Evolutionary conservation across 768 basidiomycete species (phyloP), one percentile per base, ranked within the genome.

Genomic region (Suillus alpinus): DNA sequence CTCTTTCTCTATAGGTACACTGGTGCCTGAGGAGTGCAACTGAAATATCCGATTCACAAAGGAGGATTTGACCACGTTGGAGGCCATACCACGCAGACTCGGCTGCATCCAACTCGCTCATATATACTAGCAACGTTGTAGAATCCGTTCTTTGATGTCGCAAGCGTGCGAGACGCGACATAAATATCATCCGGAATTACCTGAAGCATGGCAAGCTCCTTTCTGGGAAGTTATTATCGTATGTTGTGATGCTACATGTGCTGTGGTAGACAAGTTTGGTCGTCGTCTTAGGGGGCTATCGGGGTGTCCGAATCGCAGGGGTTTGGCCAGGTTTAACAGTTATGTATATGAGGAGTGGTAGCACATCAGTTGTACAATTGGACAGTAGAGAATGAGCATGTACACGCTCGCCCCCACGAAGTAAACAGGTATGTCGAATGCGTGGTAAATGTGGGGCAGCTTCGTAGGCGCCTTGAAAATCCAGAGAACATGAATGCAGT

Each of bases 311-410:
- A 49, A 18, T 31, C 10, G 6, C 49, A 50, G 18, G 26, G 10
- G 16, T 47, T 47, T 26, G 23, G 26, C 3, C 23, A 29, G 7
- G 23, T 31, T 50, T 31, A 18, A 31, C 18, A 50, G 34, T 23
- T 51, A 56, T 52, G 47, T 56, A 41, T 56, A 59, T 57, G 51
- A n/a, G 53, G 53, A 36, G 52, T 57, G 39, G 58, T 59, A 57
- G 23, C 58, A 59, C 52, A 29, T 10, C 26, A 37, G 46, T 59
- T 59, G 58, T 58, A 58, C 57, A 49, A 8, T 49, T 29, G 16
- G 32, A 50, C 49, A 50, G 49, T 50, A 50, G 29, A 57, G 53
- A 53, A 20, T 4, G 51, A 37, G 23, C 23, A 55, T 50, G 10
- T 32, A 57, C 37, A 39, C 3, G 58, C 36, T 18, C 50, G 16